Evolutionary conservation across 1,284 basidiomycete species (phyloP), one percentile per base, ranked within the genome.

Genomic region (Phylloporus gajari): DNA sequence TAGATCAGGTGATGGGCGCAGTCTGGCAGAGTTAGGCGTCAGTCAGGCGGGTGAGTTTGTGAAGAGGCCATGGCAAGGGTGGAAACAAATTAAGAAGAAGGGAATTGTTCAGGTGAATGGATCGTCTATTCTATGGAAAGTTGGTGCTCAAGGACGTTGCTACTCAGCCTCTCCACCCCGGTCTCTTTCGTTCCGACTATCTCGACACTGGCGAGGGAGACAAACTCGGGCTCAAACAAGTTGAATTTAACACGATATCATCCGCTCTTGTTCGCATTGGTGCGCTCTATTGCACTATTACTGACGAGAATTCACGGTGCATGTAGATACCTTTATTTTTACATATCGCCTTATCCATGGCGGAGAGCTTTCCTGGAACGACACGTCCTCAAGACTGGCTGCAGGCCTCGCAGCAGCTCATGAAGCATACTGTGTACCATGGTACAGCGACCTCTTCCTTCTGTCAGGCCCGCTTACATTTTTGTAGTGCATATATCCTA

Each of bases 201-300:
- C 87, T 99, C 58, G 95, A 99, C 79, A 83, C 86, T 5, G 71
- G 68, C 27, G 71, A 69, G 1, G 76, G 77, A 8, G 82, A 86
- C 12, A 75, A 83, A 0, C 76, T 91, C 17, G 85, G 86, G 40
- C 85, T 99, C 72, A 98, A 97, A 82, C 97, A 99, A 85, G 97
- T 99, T 68, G 98, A 99, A 83, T 98, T 99, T 85, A 99, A 99
- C 82, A 99, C 97, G 9, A 97, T 99, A 75, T 96, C 97, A 1
- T 91, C 94, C 0, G 97, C 95, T 2, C 98, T 99, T 80, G 97
- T 97, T 2, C 83, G 79, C 97, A 99, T 83, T 87, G 90, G 95
- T 96, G 44, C n/a, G 73, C 11, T 85, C 23, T 44, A 12, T 27
- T 21, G 6, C 53, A 30, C 8, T 13, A 53, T 44, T n/a, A 8